Conservation (phyloP, 2,329 filamentous ascomycete species). For the Rasamsonia emersonii region DNA sequence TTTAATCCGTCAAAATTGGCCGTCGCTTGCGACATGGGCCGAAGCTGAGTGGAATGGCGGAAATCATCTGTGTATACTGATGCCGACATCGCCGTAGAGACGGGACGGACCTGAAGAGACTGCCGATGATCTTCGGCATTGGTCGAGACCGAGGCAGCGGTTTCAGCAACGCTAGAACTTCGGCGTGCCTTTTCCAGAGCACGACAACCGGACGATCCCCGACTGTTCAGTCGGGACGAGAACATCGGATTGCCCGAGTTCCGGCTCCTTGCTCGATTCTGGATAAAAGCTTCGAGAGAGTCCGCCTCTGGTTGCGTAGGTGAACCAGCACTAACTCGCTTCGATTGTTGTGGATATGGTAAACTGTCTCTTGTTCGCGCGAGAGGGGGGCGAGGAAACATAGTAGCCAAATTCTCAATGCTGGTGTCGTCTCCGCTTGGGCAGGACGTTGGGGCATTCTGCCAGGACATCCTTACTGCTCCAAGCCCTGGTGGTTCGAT, state of each 20-base stretch:
- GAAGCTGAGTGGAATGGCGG: slow-evolving; percentile 23
- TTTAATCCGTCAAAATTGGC: slow-evolving; percentile 13
- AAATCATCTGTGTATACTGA: slow-evolving; percentile 28
- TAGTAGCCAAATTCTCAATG: slow-evolving; percentile 25
- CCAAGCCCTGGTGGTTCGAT: slow-evolving; percentile 28
- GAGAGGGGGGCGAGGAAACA: slow-evolving; percentile 26
- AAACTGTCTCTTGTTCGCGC: slow-evolving; percentile 19
- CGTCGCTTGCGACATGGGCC: slow-evolving; percentile 20
- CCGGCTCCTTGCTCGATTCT: slow-evolving; percentile 28
- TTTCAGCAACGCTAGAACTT: slow-evolving; percentile 27
- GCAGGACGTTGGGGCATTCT: slow-evolving; percentile 26
- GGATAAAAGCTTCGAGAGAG: slow-evolving; percentile 31
- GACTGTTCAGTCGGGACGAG: slow-evolving; percentile 25
- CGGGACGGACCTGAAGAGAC: slow-evolving; percentile 22
- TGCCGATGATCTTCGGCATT: slow-evolving; percentile 24
- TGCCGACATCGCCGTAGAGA: slow-evolving; percentile 25
- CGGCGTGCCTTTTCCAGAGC: slow-evolving; percentile 27
- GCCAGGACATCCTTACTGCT: slow-evolving; percentile 29
- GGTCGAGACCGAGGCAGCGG: slow-evolving; percentile 20
- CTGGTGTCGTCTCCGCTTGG: slow-evolving; percentile 28
- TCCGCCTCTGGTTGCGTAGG: slow-evolving; percentile 25
- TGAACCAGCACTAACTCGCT: slow-evolving; percentile 22
- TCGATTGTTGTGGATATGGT: slow-evolving; percentile 19
- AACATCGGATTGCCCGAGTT: slow-evolving; percentile 32
- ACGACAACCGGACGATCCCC: slow-evolving; percentile 24